Evolutionary conservation across 148 eudicot genomes (phyloP).

Genomic region (Euryodendron excelsum): DNA sequence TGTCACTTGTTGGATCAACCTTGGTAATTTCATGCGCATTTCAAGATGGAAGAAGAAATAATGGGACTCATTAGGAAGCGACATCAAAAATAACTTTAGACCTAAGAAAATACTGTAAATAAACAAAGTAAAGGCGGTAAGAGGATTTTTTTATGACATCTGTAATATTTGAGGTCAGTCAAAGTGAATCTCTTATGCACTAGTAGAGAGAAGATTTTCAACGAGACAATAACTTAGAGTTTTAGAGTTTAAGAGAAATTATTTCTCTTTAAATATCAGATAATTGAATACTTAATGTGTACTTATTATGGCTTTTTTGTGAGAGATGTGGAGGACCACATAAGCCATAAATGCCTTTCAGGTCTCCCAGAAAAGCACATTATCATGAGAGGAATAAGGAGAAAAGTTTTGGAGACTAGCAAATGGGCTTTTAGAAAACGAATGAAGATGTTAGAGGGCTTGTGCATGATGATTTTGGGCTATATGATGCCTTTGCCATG

Average conservation of each 20-base stretch:
- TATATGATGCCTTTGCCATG: background rate
- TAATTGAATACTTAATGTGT: background rate
- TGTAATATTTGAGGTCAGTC: background rate
- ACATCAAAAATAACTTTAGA: background rate
- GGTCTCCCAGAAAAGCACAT: background rate
- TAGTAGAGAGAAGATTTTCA: background rate
- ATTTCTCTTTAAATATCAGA: background rate
- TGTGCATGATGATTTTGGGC: background rate
- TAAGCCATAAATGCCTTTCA: background rate
- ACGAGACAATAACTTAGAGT: too few relatives aligned
- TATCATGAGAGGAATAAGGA: background rate
- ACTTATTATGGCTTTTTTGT: background rate
- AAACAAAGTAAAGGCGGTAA: background rate
- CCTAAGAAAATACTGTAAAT: background rate
- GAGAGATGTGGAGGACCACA: background rate
- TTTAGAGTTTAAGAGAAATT: background rate
- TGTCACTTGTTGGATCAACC: background rate
- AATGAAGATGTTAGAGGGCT: slow-evolving; percentile 1
- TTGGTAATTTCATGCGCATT: background rate
- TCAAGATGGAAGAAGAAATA: background rate
- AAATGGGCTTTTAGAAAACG: background rate
- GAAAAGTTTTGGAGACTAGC: background rate
- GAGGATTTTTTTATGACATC: background rate
- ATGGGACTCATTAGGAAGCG: background rate
- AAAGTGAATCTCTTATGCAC: background rate